Base-by-base conservation (phyloP, 208 protist genomes). In the Crithidia bombi region DNA sequence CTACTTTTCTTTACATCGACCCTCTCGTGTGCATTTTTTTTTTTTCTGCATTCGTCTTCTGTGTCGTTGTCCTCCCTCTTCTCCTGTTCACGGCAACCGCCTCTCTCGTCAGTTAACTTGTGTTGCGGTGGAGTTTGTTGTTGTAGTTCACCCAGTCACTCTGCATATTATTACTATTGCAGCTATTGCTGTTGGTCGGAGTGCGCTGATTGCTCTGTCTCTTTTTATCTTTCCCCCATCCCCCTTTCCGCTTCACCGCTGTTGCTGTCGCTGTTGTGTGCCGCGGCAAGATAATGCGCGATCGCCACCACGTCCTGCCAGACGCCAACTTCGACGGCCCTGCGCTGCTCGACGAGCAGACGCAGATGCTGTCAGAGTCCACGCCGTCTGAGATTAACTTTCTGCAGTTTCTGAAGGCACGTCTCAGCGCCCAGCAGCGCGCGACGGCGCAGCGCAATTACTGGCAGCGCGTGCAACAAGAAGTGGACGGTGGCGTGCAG, bases 361-460 rank as follows among this genome's bases (percentile, higher is more conserved):
- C 54, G 30, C 50, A 80, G 28, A 46, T 95, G 65, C 77, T 95
- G 21, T 64, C 68, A 6, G 52, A 67, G 19, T 78, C 90, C 2
- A 75, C 73, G 3, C 78, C 85, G 5, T 51, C 57, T 1, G 87
- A 95, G 43, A 95, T 95, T 43, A 91, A 79, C 68, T 85, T 74
- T 17, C 52, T 89, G 17, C 44, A 82, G 1, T 95, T 91, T 65
- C 70, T 95, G 3, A 80, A 79, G 25, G 67, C 91, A 17, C 75
- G 84, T 9, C 78, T 91, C 25, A 85, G 57, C 52, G 87, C 84
- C 0, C 87, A 86, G 63, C 83, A 95, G 66, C 73, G 75, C 10
- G 52, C 63, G 10, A 93, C 85, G 17, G 80, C 76, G 43, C 87
- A 95, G 69, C 81, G 80, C 28, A 91, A 93, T 68, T 80, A 92